Evolutionary conservation across 1,139 yeast species (phyloP), one percentile per base, ranked within the genome.

Genomic region (Diutina catenulata): DNA sequence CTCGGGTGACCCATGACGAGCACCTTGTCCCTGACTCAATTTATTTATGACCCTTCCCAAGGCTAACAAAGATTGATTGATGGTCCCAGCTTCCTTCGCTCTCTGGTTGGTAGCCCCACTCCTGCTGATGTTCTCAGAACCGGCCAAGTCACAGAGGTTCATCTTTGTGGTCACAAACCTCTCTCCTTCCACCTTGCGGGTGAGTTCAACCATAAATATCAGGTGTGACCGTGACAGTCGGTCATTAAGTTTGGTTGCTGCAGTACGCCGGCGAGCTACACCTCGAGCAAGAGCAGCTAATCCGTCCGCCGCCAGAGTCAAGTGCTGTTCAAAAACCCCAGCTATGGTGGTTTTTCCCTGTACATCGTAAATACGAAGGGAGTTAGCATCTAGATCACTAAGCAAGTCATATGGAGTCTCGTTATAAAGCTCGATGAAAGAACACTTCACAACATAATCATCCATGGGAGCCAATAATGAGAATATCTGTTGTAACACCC

Each of bases 281-380:
- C 49, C 43, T 19, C 37, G 39, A 14, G 38, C 39, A 5, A 46
- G 38, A 13, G 44, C 41, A 9, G 38, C 38, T 22, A 44, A 40
- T 7, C 84, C 91, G 39, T 74, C 75, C 11, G 59, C 52, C 9
- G 77, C 71, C 49, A 61, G 63, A 33, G 63, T 64, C 4, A 80
- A 65, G 39, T 68, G 66, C 35, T 73, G 67, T 47, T 77, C 82
- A 42, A 65, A 68, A 40, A 77, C 52, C 47, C 76, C 76, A 41
- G 74, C 80, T 28, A 76, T 70, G 74, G 60, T 41, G 74, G 56
- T 43, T 61, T 40, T 19, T 6, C 33, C 68, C 33, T 44, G 27
- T 10, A 35, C 40, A 7, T 59, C 35, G 15, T 7, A 21, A 13
- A 31, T n/a, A 7, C 35, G 24, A 8, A 31, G 25, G 16, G 5